Conservation (phyloP, 345 rosid species). For the Microcos paniculata region DNA sequence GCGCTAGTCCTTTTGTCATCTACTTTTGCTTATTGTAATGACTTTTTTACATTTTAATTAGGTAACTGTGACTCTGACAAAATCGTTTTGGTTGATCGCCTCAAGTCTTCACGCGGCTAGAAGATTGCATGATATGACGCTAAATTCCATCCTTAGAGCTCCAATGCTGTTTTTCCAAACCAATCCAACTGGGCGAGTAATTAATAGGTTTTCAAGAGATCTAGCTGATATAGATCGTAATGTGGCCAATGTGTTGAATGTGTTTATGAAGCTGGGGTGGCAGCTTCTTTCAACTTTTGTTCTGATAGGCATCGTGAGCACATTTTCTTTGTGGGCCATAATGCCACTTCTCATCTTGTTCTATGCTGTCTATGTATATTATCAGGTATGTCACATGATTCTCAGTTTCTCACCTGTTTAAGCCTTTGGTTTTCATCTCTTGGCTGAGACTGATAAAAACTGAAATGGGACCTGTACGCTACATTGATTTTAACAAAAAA, state of each 20-base stretch:
- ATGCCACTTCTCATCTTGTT: conserved; percentile 89
- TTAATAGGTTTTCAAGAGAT: conserved; percentile 94
- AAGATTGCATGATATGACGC: conserved; percentile 78
- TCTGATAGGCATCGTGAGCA: conserved; percentile 84
- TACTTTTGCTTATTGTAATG: neutral
- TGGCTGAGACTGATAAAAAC: neutral
- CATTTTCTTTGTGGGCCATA: conserved; percentile 89
- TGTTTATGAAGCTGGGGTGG: conserved; percentile 72
- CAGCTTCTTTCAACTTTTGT: conserved; percentile 92
- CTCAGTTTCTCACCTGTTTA: neutral
- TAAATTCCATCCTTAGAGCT: conserved; percentile 75
- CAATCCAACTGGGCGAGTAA: conserved; percentile 86
- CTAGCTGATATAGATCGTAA: conserved; percentile 82
- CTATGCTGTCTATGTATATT: conserved; percentile 84
- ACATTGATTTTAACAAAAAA: neutral
- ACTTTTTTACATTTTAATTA: conserved; percentile 24
- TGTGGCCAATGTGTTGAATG: conserved; percentile 67
- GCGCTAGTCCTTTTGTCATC: neutral
- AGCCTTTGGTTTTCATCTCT: neutral
- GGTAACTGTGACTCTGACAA: conserved; percentile 73
- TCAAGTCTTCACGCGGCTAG: conserved; percentile 85
- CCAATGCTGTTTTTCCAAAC: conserved; percentile 95
- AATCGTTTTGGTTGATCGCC: conserved; percentile 86
- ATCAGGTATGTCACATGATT: conserved; percentile 58
- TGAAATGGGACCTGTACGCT: neutral